Evolutionary conservation across 306 rosid species (phyloP), one percentile per base, ranked within the genome.

Genomic region (Dalbergia cochinchinensis): DNA sequence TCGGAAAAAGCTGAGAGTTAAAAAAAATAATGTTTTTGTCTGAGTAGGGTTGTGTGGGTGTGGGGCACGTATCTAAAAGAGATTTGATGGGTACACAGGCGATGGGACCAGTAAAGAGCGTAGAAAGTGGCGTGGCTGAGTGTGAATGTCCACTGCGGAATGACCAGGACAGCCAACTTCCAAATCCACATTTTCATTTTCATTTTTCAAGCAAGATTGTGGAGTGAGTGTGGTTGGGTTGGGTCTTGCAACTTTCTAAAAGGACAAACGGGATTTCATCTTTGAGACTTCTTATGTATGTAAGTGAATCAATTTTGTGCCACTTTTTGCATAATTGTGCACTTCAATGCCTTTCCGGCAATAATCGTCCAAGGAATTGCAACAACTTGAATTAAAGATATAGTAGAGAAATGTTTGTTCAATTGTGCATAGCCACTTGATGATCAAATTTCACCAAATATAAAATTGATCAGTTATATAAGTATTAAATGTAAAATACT

Each of bases 141-240:
- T 73, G 69, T 44, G 65, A 19, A 7, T 79, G 80, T 66, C 78
- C 83, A 78, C 65, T 74, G 20, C 0, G 44, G 73, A 63, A 69
- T 64, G 68, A 85, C 70, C 80, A 79, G 6, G 51, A 79, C 82
- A 82, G 34, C 65, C 79, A 79, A 59, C 69, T 79, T 85, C 78
- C 67, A 73, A 78, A 73, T 67, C 37, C 34, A 59, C 20, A 53
- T 53, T 53, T 26, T 48, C 15, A 48, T 48, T 48, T 26, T 4
- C 4, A 14, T 48, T 6, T 15, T 54, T 54, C 34, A n/a, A 58
- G 8, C 61, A 26, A 7, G 60, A 54, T 65, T 74, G 65, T 47
- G 53, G 26, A 63, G 61, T 14, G 20, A 53, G 59, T 1, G 53
- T 33, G 6, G 41, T 44, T 64, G 76, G 6, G 41, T 44, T 64